Conservation (phyloP, 2,329 filamentous ascomycete genomes). For the Verticillium nubilum region DNA sequence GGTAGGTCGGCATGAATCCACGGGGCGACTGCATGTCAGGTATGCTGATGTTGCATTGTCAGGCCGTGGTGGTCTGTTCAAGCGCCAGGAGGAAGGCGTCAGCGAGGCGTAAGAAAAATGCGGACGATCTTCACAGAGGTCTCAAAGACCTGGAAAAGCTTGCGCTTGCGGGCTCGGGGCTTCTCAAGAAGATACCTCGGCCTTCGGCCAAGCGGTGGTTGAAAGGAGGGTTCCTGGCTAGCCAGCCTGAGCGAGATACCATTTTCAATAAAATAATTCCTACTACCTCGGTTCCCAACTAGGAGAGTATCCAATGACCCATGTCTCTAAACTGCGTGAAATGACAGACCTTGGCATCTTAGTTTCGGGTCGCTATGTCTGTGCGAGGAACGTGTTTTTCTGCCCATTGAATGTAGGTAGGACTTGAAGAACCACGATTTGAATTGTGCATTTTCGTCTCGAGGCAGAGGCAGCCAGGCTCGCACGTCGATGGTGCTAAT, state of each 20-base stretch:
- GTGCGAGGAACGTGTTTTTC: no score
- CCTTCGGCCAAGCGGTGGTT: not conserved
- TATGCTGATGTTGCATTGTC: not conserved
- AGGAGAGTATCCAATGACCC: not conserved
- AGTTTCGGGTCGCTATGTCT: no score
- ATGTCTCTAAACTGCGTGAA: not conserved
- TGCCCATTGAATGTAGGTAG: no score
- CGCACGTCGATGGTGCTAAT: not conserved
- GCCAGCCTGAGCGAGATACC: not conserved
- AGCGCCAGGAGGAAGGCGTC: not conserved
- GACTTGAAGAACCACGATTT: no score
- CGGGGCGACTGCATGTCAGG: not conserved
- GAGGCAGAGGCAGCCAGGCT: no score
- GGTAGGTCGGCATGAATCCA: not conserved
- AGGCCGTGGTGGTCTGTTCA: not conserved
- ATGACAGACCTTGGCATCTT: not conserved
- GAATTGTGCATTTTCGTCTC: no score
- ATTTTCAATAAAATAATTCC: not conserved
- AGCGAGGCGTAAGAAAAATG: not conserved
- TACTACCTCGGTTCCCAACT: not conserved
- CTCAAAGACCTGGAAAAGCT: not conserved
- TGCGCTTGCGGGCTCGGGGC: not conserved
- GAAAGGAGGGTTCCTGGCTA: not conserved
- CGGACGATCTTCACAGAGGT: not conserved
- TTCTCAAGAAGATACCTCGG: not conserved